Base-by-base conservation (phyloP, 805 yeast genomes). In the Saturnispora kantuleensis region DNA sequence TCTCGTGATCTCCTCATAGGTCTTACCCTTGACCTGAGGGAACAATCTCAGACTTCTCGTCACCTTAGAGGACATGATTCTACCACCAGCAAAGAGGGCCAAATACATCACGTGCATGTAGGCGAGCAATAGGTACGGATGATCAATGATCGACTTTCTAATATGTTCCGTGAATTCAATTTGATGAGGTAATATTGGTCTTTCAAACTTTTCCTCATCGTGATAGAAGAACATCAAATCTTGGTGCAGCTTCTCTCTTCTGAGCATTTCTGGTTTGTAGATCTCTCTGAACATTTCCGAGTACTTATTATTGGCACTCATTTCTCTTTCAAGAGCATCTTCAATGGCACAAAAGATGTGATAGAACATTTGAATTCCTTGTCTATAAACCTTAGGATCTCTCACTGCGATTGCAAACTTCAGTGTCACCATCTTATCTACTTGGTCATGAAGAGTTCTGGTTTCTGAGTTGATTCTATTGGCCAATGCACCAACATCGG, bases 31-130 rank as follows among this genome's bases (percentile, higher is more conserved):
- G 39, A 80, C 74, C 52, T 80, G 79, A 9, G 95, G 94, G 70
- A 84, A 83, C 45, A 84, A 62, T 2, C 88, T 85, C 5, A 81
- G 65, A 18, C 87, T 80, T 55, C 73, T 76, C 41, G 79, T 68
- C 28, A 85, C 63, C 13, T 79, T 74, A 0, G 88, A 78, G 48
- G 81, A 67, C 76, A 86, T 71, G 31, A 85, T 69, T 50, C 79
- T 70, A 13, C 94, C 95, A 41, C 95, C 95, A 2, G 95, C 95
- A 66, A 85, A 85, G 41, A 85, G 70, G 0, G 93, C 95, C 56
- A 85, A 65, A 63, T 85, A 85, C 77, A 85, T 72, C 39, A 84
- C 93, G 59, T 85, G 95, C 67, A 86, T 76, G 61, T 85, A 85
- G 5, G 95, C 93, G 39, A 85, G 67, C 32, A 85, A 62, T 16